phyloP scores from a whole-genome alignment of 1,139 yeast species.

The Taphrina flavorubra region DNA sequence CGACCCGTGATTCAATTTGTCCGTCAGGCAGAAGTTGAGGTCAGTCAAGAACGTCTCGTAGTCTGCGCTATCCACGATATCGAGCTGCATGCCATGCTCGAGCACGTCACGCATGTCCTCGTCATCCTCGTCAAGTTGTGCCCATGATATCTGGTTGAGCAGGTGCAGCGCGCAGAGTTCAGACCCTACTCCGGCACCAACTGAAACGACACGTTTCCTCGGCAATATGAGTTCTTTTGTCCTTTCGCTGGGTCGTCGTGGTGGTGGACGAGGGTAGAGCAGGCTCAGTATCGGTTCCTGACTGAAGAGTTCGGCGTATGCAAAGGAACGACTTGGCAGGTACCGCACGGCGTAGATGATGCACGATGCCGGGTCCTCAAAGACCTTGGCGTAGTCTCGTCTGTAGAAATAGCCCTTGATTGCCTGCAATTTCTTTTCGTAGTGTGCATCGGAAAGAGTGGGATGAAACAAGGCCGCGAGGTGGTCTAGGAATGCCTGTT shows the following conservation, averaged over 20 bases:
- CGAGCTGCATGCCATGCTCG: slow-evolving; percentile 15
- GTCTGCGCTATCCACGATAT: slow-evolving; percentile 32
- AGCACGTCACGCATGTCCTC: slow-evolving; percentile 22
- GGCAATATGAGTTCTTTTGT: background rate
- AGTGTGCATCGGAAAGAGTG: slow-evolving; percentile 2
- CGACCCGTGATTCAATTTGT: background rate
- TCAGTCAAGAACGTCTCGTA: slow-evolving; percentile 13
- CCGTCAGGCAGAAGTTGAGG: slow-evolving; percentile 10
- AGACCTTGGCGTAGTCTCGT: slow-evolving; percentile 29
- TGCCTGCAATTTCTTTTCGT: slow-evolving; percentile 18
- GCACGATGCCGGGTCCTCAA: slow-evolving; percentile 20
- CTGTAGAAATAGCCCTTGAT: slow-evolving; percentile 33
- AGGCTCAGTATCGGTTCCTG: slow-evolving; percentile 18
- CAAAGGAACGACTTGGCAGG: slow-evolving; percentile 32
- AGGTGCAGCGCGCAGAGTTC: slow-evolving; percentile 33
- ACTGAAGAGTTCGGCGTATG: slow-evolving; percentile 28
- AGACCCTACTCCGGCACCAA: slow-evolving; percentile 39
- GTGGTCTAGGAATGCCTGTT: slow-evolving; percentile 29
- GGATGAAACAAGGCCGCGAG: slow-evolving; percentile 5
- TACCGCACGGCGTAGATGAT: slow-evolving; percentile 30
- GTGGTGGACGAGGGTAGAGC: slow-evolving; percentile 29
- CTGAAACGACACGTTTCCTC: slow-evolving; percentile 20
- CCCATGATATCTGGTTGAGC: background rate
- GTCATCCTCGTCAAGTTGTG: slow-evolving; percentile 26
- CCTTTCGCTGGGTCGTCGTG: slow-evolving; percentile 28